These are phyloP conservation scores for Citrullus colocynthis DNA, from an alignment of 306 rosid species.

Conservation along the genomic window DNA sequence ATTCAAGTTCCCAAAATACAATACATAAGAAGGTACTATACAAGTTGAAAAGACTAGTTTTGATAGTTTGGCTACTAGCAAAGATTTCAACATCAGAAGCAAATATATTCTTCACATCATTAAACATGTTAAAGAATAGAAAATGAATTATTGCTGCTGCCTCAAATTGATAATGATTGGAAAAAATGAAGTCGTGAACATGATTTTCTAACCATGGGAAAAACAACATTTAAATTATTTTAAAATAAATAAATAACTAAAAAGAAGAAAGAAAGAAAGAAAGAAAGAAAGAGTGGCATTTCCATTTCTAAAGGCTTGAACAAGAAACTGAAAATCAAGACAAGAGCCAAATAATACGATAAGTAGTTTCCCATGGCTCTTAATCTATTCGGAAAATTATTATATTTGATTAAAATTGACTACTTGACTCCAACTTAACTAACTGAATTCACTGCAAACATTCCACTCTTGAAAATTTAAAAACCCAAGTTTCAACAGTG, in stretches of 20 bases:
- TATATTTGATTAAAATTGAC: not conserved
- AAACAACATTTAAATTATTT: not conserved
- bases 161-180: not conserved
- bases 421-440: not conserved
- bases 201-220: not conserved
- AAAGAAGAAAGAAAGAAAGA: no score
- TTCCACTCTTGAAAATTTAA: not conserved
- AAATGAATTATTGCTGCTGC: constrained; percentile 3
- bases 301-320: not conserved
- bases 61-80: not conserved
- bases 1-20: not conserved
- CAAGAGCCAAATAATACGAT: not conserved
- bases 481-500: not conserved
- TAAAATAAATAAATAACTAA: no score
- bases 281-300: not conserved
- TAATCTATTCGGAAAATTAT: not conserved
- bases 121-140: constrained; percentile 8
- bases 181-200: not conserved
- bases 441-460: not conserved
- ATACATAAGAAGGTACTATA: not conserved
- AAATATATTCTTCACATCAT: constrained; percentile 9
- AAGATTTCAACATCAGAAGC: not conserved
- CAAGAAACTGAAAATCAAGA: not conserved
- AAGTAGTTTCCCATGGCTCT: not conserved
- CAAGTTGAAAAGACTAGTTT: not conserved